A percentile compares a stretch with the other conserved stretches of the same genome.
Evolutionary conservation across 805 yeast genomes (phyloP).

Genomic region (Candida palmyrensis): DNA sequence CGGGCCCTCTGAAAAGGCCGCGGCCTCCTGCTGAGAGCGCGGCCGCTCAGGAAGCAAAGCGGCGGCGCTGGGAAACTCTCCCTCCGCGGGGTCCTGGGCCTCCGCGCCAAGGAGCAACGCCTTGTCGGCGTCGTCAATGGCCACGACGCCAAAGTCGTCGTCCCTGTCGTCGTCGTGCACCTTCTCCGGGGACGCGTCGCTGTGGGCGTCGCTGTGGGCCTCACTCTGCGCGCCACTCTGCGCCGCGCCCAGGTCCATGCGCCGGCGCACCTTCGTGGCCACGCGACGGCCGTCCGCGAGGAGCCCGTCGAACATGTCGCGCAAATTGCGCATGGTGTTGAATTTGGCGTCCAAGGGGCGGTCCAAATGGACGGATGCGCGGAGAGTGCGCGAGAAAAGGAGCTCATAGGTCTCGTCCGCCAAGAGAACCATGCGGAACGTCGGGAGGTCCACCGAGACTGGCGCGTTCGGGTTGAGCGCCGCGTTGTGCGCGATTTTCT

Average conservation of each 20-base stretch:
- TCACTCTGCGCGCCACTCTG: too few species aligned
- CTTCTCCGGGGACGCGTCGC: slow-evolving; percentile 17
- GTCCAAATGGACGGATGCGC: slow-evolving; percentile 62
- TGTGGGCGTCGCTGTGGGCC: slow-evolving; percentile 12
- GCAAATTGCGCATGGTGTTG: slow-evolving; percentile 52
- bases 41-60: too few species aligned
- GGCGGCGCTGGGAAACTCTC: too few species aligned
- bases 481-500: slow-evolving; percentile 55
- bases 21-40: too few species aligned
- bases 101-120: slow-evolving; percentile 48
- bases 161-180: slow-evolving; percentile 46
- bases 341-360: slow-evolving; percentile 44
- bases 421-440: slow-evolving; percentile 88
- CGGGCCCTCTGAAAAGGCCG: too few species aligned
- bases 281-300: slow-evolving; percentile 90
- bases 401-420: slow-evolving; percentile 93
- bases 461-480: slow-evolving; percentile 82
- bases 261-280: slow-evolving; percentile 81
- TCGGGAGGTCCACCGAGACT: slow-evolving; percentile 68
- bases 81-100: slow-evolving; percentile 36
- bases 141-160: slow-evolving; percentile 37
- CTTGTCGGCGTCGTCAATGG: slow-evolving; percentile 39
- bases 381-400: slow-evolving; percentile 66
- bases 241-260: slow-evolving; percentile 70
- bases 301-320: slow-evolving; percentile 87